Conservation (phyloP, 148 eudicot genomes). For the Arctostaphylos glauca region DNA sequence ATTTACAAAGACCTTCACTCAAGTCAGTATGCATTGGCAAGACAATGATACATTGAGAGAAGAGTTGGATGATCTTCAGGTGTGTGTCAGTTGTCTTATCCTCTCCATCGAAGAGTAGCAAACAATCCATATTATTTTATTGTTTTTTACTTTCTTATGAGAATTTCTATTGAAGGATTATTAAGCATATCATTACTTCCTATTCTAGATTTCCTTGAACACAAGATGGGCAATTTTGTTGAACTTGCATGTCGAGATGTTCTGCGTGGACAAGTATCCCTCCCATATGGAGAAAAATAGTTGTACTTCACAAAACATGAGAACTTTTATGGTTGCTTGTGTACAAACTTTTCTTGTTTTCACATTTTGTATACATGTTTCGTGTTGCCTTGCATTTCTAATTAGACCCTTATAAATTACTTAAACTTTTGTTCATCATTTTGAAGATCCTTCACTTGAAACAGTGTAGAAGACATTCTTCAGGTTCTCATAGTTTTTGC, state of each 20-base stretch:
- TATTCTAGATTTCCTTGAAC: conserved; percentile 87
- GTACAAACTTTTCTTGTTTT: not conserved
- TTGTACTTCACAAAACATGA: not conserved
- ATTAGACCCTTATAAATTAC: not conserved
- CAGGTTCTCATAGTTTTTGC: conserved; percentile 94
- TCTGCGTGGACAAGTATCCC: conserved; percentile 98
- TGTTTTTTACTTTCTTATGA: not conserved
- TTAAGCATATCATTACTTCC: conserved; percentile 21
- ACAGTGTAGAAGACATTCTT: conserved; percentile 95
- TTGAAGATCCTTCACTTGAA: conserved; percentile 51
- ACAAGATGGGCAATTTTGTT: conserved; percentile 97
- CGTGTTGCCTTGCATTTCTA: not conserved
- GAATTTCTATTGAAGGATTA: not conserved
- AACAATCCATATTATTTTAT: conserved; percentile 9
- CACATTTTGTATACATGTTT: not conserved
- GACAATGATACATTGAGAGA: conserved; percentile 97
- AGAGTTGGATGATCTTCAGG: conserved; percentile 98
- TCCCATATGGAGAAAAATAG: not conserved
- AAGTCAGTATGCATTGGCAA: conserved; percentile 99
- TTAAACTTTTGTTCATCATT: not conserved
- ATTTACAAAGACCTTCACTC: conserved; percentile 84
- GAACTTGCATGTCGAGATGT: conserved; percentile 99
- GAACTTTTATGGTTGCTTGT: not conserved
- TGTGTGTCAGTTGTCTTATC: conserved; percentile 17
- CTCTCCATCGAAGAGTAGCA: conserved; percentile 1